Evolutionary conservation across 2,329 filamentous ascomycete genomes (phyloP), one percentile per base, ranked within the genome.

Genomic region (Dothidotthia symphoricarpi): DNA sequence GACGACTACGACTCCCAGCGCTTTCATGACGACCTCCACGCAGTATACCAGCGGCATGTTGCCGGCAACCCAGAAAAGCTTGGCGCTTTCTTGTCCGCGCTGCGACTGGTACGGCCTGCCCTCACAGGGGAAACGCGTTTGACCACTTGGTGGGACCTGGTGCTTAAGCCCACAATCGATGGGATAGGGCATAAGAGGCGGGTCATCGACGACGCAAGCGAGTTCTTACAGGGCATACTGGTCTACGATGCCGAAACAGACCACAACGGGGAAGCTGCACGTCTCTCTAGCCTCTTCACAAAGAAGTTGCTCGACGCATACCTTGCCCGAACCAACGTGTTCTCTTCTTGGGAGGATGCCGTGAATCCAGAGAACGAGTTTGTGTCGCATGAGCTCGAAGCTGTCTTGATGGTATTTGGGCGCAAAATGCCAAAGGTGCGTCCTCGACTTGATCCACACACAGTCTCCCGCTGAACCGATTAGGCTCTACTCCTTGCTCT

Each of bases 1-100:
- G 86, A 90, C 55, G 84, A 88, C 34, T 69, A 75, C 39, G 75
- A 81, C 27, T 76, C 81, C n/a, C 83, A 87, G 49, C 80, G 82
- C 40, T 73, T 89, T 34, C 81, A 88, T 45, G 85, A 88, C 27
- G 86, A 89, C 53, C 74, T 93, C 6, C 69, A 83, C 27, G 67
- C 73, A 16, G 75, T 87, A 36, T 88, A 83, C 68, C 74, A 82
- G 41, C 81, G 77, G 55, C 73, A 80, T 48, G 78, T 90, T 42
- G 72, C 73, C 16, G 75, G 75, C 24, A 72, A 73, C 16, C 69
- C 77, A 2, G 63, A 75, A 34, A 78, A 80, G 50, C 77, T 79
- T 59, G 80, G 78, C 7, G 69, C 80, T n/a, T 93, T 90, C 66
- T 73, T 90, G 13, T 75, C 77, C 33, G 75, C 86, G 30, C 68